Base-by-base conservation (phyloP, 371 early-diverging fungal species). In the Mucor ambiguus region DNA sequence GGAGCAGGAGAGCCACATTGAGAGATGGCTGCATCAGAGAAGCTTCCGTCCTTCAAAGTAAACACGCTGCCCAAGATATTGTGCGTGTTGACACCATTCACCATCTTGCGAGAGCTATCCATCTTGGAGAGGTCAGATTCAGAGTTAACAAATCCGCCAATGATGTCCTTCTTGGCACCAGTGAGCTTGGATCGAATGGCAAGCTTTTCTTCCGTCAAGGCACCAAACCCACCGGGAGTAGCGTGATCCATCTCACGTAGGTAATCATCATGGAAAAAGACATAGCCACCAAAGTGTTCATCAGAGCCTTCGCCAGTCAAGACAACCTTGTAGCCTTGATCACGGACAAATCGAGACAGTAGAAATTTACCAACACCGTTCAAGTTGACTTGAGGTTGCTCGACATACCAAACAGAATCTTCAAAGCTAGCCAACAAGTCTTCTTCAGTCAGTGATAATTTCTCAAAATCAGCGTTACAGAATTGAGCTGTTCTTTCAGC, bases 241-340 rank as follows among this genome's bases (percentile, higher is more conserved):
- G 69, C 18, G 28, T 58, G 33, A 28, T 72, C 72, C 6, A 66
- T 33, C 41, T 72, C 72, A 33, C 57, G 69, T 22, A 68, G 62
- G n/a, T 68, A 68, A 35, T 85, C 81, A 58, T 44, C 54, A 54
- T 77, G 78, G 64, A 89, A 69, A 60, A 86, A 86, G 5, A 70
- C 61, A 68, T 89, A 88, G 0, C 90, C 90, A 6, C 84, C 87
- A 74, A 88, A 89, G 22, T 87, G 74, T 56, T 89, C 89, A 58
- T 89, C 90, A 0, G 87, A 84, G 0, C 86, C 88, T 68, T 89
- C 88, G 28, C 89, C 90, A 0, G 88, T 87, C 66, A 83, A 76
- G n/a, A 89, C 80, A 0, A 80, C 71, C 37, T 60, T 74, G 70
- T 81, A 78, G 4, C 88, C 88, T 35, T 60, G 44, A 26, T 72